phyloP scores from a whole-genome alignment of 73 alveolate species.

The Uronychia setigera region DNA sequence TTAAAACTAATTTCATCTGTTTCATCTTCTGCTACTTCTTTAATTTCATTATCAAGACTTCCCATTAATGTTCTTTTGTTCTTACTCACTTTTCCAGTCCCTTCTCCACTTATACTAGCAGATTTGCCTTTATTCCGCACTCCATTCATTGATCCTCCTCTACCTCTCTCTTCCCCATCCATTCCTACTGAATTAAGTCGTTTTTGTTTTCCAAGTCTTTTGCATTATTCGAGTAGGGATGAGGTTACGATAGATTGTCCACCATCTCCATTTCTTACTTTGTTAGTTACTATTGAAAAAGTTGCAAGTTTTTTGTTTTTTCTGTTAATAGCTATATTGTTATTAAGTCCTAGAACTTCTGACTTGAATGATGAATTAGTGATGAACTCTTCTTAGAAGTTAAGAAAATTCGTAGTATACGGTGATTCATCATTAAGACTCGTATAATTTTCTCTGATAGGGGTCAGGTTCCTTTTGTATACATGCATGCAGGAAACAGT shows the following conservation, averaged over 20 bases:
- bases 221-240: neutral
- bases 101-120: neutral
- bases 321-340: neutral
- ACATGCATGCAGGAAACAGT: constrained; percentile 22
- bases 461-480: constrained; percentile 24
- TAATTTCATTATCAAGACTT: neutral
- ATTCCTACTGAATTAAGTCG: no score
- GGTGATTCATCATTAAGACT: neutral
- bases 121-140: neutral
- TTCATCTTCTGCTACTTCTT: no score
- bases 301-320: neutral
- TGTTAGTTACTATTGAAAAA: neutral
- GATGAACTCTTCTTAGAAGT: neutral
- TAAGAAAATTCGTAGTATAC: constrained; percentile 12
- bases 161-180: neutral
- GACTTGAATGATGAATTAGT: constrained; percentile 12
- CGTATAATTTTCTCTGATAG: constrained; percentile 15
- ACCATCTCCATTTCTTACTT: no score
- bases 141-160: neutral
- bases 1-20: no score
- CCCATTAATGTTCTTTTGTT: neutral
- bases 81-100: neutral
- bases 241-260: neutral
- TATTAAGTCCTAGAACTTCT: neutral
- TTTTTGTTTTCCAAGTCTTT: no score